Percentiles rank a stretch among this genome's conserved stretches.
Evolutionary conservation across 352 stramenopile species (phyloP).

Genomic region (Phytophthora megakarya): DNA sequence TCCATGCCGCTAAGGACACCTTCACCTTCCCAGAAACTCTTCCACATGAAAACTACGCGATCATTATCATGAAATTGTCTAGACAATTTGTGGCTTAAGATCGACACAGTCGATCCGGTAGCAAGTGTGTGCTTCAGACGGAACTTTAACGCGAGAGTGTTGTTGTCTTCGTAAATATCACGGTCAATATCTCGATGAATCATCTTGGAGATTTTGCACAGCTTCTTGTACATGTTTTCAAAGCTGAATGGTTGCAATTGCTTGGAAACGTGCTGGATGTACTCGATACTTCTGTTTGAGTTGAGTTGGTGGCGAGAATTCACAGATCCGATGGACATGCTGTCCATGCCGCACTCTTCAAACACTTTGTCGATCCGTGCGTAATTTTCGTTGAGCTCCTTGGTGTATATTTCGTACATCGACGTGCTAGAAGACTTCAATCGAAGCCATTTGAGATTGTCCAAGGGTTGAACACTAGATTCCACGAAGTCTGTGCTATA

Average conservation of each 20-base stretch:
- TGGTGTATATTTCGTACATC: slow-evolving; percentile 15
- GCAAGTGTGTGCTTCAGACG: slow-evolving; percentile 11
- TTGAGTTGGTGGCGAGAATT: neutral
- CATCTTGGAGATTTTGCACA: slow-evolving; percentile 14
- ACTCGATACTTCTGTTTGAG: neutral
- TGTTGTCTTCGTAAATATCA: slow-evolving; percentile 17
- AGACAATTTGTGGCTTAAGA: slow-evolving; percentile 14
- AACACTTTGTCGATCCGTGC: slow-evolving; percentile 18
- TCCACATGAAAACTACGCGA: slow-evolving; percentile 53
- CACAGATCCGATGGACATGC: neutral
- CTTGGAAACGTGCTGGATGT: slow-evolving; percentile 23
- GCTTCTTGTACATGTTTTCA: slow-evolving; percentile 7
- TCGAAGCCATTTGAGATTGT: slow-evolving; percentile 14
- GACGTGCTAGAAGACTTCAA: slow-evolving; percentile 13
- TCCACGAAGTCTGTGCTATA: neutral
- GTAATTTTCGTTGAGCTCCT: slow-evolving; percentile 21
- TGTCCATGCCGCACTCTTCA: slow-evolving; percentile 4
- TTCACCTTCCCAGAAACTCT: slow-evolving; percentile 34
- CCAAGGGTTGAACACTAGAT: neutral
- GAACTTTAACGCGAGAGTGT: slow-evolving; percentile 44
- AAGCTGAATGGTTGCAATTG: slow-evolving; percentile 23
- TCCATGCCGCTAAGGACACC: slow-evolving; percentile 38
- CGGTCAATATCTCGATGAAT: slow-evolving; percentile 13
- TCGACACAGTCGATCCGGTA: slow-evolving; percentile 15
- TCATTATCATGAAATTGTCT: slow-evolving; percentile 37